phyloP scores from a whole-genome alignment of 805 yeast species.

The Candida nanaspora region DNA sequence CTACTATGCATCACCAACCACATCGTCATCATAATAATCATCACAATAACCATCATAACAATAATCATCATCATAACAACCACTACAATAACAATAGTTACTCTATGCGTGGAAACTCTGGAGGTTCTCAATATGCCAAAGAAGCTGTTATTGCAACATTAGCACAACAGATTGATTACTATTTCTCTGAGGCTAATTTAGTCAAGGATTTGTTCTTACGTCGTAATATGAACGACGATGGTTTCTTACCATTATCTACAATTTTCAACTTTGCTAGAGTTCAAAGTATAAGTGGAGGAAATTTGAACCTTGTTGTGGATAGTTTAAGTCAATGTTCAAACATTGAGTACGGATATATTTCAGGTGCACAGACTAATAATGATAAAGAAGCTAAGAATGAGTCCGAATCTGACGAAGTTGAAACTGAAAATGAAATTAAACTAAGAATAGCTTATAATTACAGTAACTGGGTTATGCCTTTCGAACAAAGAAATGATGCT shows the following conservation, averaged over 20 bases:
- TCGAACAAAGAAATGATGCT: constrained; percentile 35
- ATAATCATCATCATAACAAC: neutral
- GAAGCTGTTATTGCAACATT: constrained; percentile 4
- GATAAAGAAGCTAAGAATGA: too few relatives aligned
- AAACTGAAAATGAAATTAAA: constrained; percentile 28
- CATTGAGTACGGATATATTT: constrained; percentile 29
- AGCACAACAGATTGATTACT: constrained; percentile 74
- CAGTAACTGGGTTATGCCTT: constrained; percentile 64
- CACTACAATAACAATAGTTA: too few relatives aligned
- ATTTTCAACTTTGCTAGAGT: constrained; percentile 73
- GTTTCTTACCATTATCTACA: constrained; percentile 58
- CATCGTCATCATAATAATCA: constrained; percentile 3
- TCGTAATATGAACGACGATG: constrained; percentile 70
- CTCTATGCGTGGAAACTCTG: too few relatives aligned
- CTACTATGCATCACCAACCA: constrained; percentile 13
- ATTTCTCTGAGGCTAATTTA: constrained; percentile 82
- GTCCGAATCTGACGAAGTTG: neutral
- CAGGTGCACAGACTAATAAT: too few relatives aligned
- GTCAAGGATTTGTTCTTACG: constrained; percentile 79
- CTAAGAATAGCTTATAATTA: constrained; percentile 55
- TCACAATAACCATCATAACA: neutral
- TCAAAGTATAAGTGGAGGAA: constrained; percentile 54
- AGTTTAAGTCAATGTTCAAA: constrained; percentile 48
- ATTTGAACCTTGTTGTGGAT: constrained; percentile 41
- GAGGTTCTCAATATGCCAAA: too few relatives aligned